Evolutionary conservation across 225 moss, liverwort and hornwort species (phyloP).

Genomic region (Sphagnum tenellum): DNA sequence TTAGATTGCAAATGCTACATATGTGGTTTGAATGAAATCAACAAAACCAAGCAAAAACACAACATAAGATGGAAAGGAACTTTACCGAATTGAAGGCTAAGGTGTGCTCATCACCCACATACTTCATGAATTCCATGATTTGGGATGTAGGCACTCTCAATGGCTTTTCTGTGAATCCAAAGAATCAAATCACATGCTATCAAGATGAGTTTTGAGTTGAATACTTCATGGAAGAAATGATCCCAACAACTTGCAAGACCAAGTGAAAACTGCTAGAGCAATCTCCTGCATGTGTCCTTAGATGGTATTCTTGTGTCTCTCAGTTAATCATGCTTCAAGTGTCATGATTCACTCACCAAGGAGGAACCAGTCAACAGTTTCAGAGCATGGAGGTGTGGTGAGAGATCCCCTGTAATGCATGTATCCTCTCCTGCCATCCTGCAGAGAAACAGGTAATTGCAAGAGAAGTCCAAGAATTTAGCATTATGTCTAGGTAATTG

Average conservation of each 20-base stretch:
- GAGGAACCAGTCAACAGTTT: conserved; percentile 79
- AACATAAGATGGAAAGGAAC: background rate
- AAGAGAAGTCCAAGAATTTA: too few species aligned
- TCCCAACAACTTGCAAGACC: background rate
- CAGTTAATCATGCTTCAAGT: background rate
- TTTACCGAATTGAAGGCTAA: conserved; percentile 59
- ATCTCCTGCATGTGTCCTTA: background rate
- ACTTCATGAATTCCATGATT: conserved; percentile 63
- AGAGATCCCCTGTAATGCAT: conserved; percentile 79
- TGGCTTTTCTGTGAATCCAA: conserved; percentile 41
- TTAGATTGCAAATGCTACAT: too few species aligned
- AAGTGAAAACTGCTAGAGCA: background rate
- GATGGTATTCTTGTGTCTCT: too few species aligned
- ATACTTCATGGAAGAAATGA: background rate
- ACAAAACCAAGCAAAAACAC: background rate
- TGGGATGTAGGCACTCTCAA: conserved; percentile 41
- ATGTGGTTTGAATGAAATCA: too few species aligned
- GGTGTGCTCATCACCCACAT: conserved; percentile 55
- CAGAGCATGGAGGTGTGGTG: conserved; percentile 73
- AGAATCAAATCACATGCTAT: background rate
- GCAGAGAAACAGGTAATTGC: conserved; percentile 5
- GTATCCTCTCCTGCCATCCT: conserved; percentile 51
- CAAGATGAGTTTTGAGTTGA: background rate
- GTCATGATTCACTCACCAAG: conserved; percentile 24
- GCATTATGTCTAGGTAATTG: too few species aligned